Conservation (phyloP, 768 basidiomycete genomes). For the Thelephora aurantiotincta region DNA sequence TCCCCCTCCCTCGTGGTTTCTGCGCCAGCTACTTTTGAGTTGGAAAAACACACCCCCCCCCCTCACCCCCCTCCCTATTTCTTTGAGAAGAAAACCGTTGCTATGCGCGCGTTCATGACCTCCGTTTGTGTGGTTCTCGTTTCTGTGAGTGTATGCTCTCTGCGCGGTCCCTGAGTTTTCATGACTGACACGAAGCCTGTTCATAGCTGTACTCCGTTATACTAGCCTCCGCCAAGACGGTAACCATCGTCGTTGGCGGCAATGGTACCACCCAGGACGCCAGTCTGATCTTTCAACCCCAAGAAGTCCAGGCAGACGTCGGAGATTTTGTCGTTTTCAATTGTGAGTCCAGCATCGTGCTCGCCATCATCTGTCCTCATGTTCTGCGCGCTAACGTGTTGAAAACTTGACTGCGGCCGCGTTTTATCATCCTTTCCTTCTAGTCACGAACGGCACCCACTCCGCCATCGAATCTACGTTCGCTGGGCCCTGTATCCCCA, state of each 20-base stretch:
- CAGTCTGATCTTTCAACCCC: slow-evolving; percentile 31
- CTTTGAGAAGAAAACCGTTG: background rate
- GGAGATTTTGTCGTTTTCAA: slow-evolving; percentile 44
- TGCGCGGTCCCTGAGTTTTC: background rate
- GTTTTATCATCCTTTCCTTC: background rate
- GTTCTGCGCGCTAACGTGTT: background rate
- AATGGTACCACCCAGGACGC: slow-evolving; percentile 30
- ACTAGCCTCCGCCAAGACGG: slow-evolving; percentile 20
- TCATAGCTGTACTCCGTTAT: slow-evolving; percentile 7
- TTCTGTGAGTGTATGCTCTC: slow-evolving; percentile 9
- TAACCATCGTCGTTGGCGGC: slow-evolving; percentile 31
- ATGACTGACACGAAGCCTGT: background rate
- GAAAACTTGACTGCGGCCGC: background rate
- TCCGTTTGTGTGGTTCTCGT: slow-evolving; percentile 8
- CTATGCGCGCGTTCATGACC: slow-evolving; percentile 8
- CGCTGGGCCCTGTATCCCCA: slow-evolving; percentile 36
- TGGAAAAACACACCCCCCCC: too few relatives aligned
- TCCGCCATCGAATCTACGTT: slow-evolving; percentile 46
- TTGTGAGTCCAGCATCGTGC: slow-evolving; percentile 21
- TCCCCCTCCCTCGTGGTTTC: background rate
- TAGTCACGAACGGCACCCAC: slow-evolving; percentile 38
- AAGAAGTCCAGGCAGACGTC: slow-evolving; percentile 24
- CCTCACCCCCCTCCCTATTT: background rate
- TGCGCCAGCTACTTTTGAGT: background rate
- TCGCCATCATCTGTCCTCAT: too few relatives aligned